A percentile compares a stretch with the other conserved stretches of the same genome.
Evolutionary conservation across 2,329 filamentous ascomycete genomes (phyloP).

Genomic region (Claviceps monticola): DNA sequence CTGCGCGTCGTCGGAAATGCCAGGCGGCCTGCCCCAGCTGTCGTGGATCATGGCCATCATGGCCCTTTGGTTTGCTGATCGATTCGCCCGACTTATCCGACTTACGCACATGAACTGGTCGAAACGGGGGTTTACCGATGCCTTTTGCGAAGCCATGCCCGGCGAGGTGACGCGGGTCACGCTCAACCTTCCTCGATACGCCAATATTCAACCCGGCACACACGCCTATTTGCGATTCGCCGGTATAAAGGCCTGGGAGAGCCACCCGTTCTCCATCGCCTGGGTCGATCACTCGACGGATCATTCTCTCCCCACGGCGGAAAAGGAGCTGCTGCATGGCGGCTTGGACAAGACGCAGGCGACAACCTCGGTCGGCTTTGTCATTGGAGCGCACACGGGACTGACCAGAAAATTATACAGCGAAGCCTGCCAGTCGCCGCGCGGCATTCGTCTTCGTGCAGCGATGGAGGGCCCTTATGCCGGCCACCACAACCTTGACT

Average conservation of each 20-base stretch:
- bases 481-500: constrained; percentile 71
- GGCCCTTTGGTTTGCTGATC: constrained; percentile 64
- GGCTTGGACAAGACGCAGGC: constrained; percentile 25
- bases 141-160: constrained; percentile 52
- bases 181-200: constrained; percentile 51
- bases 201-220: constrained; percentile 53
- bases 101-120: constrained; percentile 55
- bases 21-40: constrained; percentile 53
- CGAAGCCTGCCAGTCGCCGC: constrained; percentile 42
- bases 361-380: constrained; percentile 54
- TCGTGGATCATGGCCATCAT: constrained; percentile 63
- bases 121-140: constrained; percentile 43
- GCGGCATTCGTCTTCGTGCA: constrained; percentile 49
- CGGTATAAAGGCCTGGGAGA: constrained; percentile 53
- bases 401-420: constrained; percentile 74
- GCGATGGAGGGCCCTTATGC: constrained; percentile 85
- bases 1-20: constrained; percentile 45
- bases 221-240: constrained; percentile 64
- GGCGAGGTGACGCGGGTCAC: constrained; percentile 59
- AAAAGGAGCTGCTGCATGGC: constrained; percentile 25
- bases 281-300: constrained; percentile 49
- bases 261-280: constrained; percentile 65
- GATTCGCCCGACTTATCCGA: constrained; percentile 46
- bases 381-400: constrained; percentile 78
- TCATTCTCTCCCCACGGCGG: constrained; percentile 24